Base-by-base conservation (phyloP, 2,329 filamentous ascomycete species). In the Penicillium occitanis region DNA sequence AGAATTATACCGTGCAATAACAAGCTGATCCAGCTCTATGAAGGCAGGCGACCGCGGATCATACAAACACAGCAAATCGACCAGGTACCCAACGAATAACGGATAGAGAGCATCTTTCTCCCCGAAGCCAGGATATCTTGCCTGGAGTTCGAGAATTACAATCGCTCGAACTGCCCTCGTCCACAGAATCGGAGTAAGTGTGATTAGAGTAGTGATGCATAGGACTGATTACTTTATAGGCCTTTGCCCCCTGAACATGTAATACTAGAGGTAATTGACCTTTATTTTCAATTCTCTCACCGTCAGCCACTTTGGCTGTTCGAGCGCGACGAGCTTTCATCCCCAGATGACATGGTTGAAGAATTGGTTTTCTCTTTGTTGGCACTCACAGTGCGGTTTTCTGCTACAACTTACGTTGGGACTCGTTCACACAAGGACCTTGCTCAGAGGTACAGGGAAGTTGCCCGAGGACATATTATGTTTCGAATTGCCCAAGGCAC, bases 291-390 rank as follows among this genome's bases (percentile, higher is more conserved):
- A 33, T 70, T 65, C 42, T 73, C 70, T 60, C 71, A 73, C 50
- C 68, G 65, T 42, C 71, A 73, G 57, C 71, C 71, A 14, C 63
- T 73, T 13, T 73, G 71, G 71, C 61, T 71, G 8, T 71, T 73
- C 46, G 71, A 71, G 28, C 61, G 40, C 11, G 63, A 69, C 22
- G 70, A 72, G 22, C 19, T 71, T n/a, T 48, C 63, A 3, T 61
- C 65, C 6, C 25, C 60, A n/a, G 46, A 65, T 59, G 22, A 60
- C 5, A 66, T 66, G 28, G 37, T 48, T 11, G 69, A 71, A 58
- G 71, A 73, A 51, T 28, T 71, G 1, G 30, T 67, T 6, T 70
- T 68, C 37, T 64, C 69, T 22, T 30, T 73, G 13, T 59, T 72
- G 11, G 68, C 70, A 5, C 67, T 73, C 25, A 57, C 70, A 5